Percentiles rank a stretch among this genome's conserved stretches.
Evolutionary conservation across 495 filamentous ascomycete genomes (phyloP).

Genomic region (Annulohypoxylon stygium): DNA sequence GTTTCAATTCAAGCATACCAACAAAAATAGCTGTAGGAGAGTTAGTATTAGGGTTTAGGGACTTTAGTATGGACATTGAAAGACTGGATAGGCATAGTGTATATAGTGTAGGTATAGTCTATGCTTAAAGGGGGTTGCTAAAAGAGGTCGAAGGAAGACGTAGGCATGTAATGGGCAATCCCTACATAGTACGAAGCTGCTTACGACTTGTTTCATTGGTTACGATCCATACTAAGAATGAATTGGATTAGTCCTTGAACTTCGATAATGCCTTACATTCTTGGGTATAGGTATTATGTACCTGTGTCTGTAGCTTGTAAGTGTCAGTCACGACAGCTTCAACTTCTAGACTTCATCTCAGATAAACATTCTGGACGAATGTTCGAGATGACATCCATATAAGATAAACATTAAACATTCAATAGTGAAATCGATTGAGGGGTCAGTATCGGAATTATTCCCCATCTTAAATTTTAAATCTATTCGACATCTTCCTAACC

Average conservation of each 20-base stretch:
- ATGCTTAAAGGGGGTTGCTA: background rate
- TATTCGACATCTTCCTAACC: background rate
- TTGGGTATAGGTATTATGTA: background rate
- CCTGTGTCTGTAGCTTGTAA: background rate
- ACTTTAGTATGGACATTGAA: constrained; percentile 28
- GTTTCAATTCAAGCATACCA: constrained; percentile 3
- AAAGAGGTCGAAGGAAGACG: background rate
- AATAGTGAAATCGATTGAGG: constrained; percentile 2
- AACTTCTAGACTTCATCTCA: background rate
- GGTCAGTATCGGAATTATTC: constrained; percentile 4
- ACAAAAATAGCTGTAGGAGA: constrained; percentile 15
- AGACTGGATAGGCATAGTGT: constrained; percentile 6
- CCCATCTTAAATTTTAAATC: background rate
- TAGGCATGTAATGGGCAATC: constrained; percentile 15
- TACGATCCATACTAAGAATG: constrained; percentile 21
- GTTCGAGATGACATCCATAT: background rate
- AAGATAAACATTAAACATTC: background rate
- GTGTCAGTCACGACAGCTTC: background rate
- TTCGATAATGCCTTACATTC: constrained; percentile 23
- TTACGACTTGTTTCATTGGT: constrained; percentile 34
- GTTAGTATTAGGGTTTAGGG: constrained; percentile 8
- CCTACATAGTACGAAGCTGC: constrained; percentile 26
- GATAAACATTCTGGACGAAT: background rate
- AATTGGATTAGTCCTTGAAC: constrained; percentile 11
- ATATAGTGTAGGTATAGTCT: background rate